Evolutionary conservation across 345 rosid species (phyloP).

Genomic region (Draba incana): DNA sequence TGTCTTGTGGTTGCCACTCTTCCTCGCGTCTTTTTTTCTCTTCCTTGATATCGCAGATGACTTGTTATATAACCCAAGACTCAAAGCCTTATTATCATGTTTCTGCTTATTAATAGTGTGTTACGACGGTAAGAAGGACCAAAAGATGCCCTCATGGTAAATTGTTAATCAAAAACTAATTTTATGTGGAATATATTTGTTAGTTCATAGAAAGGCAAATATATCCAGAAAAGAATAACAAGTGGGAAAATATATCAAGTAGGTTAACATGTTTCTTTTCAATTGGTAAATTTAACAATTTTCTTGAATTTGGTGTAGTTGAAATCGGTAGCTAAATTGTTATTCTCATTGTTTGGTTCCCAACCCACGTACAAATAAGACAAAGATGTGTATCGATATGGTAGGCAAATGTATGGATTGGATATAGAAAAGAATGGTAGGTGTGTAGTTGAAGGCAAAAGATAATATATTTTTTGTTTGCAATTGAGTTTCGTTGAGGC

Average conservation of each 20-base stretch:
- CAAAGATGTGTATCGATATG: conserved; percentile 30
- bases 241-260: conserved; percentile 14
- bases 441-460: conserved; percentile 43
- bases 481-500: conserved; percentile 22
- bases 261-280: conserved; percentile 37
- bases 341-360: conserved; percentile 39
- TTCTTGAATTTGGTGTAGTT: conserved; percentile 28
- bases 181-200: not conserved
- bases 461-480: conserved; percentile 1
- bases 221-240: not conserved
- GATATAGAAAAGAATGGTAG: conserved; percentile 19
- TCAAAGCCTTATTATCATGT: not conserved
- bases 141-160: conserved; percentile 3
- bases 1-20: conserved; percentile 60
- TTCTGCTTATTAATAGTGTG: conserved; percentile 1
- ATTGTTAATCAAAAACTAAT: not conserved
- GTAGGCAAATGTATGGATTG: conserved; percentile 36
- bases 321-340: conserved; percentile 35
- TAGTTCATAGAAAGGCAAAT: conserved; percentile 18
- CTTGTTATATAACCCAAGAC: conserved; percentile 38
- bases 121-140: conserved; percentile 11
- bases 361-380: conserved; percentile 33
- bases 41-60: conserved; percentile 22
- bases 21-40: conserved; percentile 12
- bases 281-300: conserved; percentile 28